Conservation (phyloP, 192 early-diverging fungal genomes). For the Podila horticola region DNA sequence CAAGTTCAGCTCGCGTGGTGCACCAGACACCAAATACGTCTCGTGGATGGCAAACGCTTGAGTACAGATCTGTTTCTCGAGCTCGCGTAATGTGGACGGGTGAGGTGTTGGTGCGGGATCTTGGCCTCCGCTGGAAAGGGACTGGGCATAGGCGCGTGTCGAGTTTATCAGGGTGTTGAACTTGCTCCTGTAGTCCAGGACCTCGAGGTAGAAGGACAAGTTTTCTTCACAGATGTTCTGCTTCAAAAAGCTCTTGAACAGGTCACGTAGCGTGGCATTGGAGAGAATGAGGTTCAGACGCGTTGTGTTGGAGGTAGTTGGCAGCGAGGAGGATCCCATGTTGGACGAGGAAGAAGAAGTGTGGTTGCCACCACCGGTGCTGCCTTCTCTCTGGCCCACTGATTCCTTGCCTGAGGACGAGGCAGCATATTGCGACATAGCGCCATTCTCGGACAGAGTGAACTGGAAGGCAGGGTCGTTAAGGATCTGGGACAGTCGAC, state of each 20-base stretch:
- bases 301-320: conserved; percentile 57
- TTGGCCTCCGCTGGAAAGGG: conserved; percentile 3
- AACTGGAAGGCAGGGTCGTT: conserved; percentile 46
- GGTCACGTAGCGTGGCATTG: conserved; percentile 57
- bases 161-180: conserved; percentile 40
- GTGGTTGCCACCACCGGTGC: neutral
- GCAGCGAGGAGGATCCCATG: conserved; percentile 16
- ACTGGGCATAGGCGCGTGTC: conserved; percentile 16
- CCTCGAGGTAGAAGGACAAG: conserved; percentile 72
- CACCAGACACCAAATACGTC: conserved; percentile 57
- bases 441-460: conserved; percentile 16
- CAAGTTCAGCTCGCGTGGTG: conserved; percentile 62
- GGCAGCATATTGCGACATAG: conserved; percentile 35
- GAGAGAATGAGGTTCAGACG: conserved; percentile 69
- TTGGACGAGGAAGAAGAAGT: neutral
- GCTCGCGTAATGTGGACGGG: conserved; percentile 33
- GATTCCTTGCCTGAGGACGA: conserved; percentile 40
- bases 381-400: conserved; percentile 13
- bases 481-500: conserved; percentile 37
- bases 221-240: conserved; percentile 81
- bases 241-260: conserved; percentile 73
- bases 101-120: conserved; percentile 44
- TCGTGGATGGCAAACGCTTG: conserved; percentile 65
- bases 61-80: conserved; percentile 50
- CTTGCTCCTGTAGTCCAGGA: conserved; percentile 56